These are phyloP conservation scores for Coleophoma cylindrospora DNA, from an alignment of 2,329 filamentous ascomycete genomes.

Conservation along the genomic window DNA sequence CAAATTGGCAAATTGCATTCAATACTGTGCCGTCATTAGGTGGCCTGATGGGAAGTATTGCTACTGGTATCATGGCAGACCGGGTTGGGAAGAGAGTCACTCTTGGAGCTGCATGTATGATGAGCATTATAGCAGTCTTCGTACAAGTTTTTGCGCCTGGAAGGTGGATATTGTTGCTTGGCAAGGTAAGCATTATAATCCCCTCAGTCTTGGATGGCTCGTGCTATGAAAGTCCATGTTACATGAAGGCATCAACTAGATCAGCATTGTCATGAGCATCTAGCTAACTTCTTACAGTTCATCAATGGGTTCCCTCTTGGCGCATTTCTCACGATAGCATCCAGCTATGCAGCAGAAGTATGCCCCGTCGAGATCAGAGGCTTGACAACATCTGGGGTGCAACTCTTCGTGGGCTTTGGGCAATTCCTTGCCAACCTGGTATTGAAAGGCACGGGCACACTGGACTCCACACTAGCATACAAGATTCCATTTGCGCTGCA, in stretches of 20 bases:
- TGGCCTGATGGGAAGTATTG: slow-evolving; percentile 42
- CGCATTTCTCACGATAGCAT: slow-evolving; percentile 45
- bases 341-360: slow-evolving; percentile 39
- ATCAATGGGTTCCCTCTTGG: slow-evolving; percentile 40
- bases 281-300: slow-evolving; percentile 15
- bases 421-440: slow-evolving; percentile 54
- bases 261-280: too few species aligned
- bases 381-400: slow-evolving; percentile 41
- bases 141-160: slow-evolving; percentile 30
- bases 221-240: too few species aligned
- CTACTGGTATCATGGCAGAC: slow-evolving; percentile 37
- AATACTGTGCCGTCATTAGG: slow-evolving; percentile 38
- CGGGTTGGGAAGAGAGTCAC: slow-evolving; percentile 33
- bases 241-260: too few species aligned
- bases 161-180: slow-evolving; percentile 10
- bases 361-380: slow-evolving; percentile 38
- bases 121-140: slow-evolving; percentile 23
- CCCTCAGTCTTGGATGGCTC: not conserved
- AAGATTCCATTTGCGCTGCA: slow-evolving; percentile 46
- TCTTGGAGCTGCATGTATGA: slow-evolving; percentile 22
- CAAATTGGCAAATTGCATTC: slow-evolving; percentile 45
- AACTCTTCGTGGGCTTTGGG: slow-evolving; percentile 45
- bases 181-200: slow-evolving; percentile 8
- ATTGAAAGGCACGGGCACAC: slow-evolving; percentile 47
- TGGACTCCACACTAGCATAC: slow-evolving; percentile 50